Conservation (phyloP, 345 rosid species). For the Linum tenue region DNA sequence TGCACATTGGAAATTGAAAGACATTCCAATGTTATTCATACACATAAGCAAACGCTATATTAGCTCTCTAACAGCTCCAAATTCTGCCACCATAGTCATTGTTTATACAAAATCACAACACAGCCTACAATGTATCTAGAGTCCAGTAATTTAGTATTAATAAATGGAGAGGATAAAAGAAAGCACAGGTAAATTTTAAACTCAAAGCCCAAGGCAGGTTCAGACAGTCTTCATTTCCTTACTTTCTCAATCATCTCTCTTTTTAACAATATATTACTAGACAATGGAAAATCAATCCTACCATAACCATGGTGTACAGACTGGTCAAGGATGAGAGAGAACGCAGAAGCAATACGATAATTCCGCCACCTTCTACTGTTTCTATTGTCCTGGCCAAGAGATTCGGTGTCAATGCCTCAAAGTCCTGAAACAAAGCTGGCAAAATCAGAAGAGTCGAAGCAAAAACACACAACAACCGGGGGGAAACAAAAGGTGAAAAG, state of each 20-base stretch:
- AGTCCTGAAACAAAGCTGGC: slow-evolving; percentile 46
- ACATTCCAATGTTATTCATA: too few relatives aligned
- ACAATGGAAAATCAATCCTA: slow-evolving; percentile 22
- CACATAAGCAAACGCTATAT: too few relatives aligned
- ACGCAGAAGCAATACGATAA: slow-evolving; percentile 65
- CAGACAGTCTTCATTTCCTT: not conserved
- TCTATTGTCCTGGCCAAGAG: slow-evolving; percentile 92
- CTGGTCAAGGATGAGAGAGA: slow-evolving; percentile 81
- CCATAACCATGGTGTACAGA: slow-evolving; percentile 95
- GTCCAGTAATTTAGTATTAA: too few relatives aligned
- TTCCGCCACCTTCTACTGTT: slow-evolving; percentile 95
- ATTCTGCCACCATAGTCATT: too few relatives aligned
- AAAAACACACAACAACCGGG: not conserved
- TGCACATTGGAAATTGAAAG: not conserved
- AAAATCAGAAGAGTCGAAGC: slow-evolving; percentile 8
- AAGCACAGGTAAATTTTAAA: too few relatives aligned
- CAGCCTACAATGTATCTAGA: too few relatives aligned
- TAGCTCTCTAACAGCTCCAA: too few relatives aligned
- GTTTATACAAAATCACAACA: too few relatives aligned
- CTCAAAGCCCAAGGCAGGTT: too few relatives aligned
- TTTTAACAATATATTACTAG: not conserved
- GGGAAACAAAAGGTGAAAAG: too few relatives aligned
- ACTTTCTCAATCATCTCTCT: not conserved
- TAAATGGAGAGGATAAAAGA: too few relatives aligned
- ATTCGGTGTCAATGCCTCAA: slow-evolving; percentile 95